phyloP scores from a whole-genome alignment of 306 rosid species.

The Trifolium fragiferum region DNA sequence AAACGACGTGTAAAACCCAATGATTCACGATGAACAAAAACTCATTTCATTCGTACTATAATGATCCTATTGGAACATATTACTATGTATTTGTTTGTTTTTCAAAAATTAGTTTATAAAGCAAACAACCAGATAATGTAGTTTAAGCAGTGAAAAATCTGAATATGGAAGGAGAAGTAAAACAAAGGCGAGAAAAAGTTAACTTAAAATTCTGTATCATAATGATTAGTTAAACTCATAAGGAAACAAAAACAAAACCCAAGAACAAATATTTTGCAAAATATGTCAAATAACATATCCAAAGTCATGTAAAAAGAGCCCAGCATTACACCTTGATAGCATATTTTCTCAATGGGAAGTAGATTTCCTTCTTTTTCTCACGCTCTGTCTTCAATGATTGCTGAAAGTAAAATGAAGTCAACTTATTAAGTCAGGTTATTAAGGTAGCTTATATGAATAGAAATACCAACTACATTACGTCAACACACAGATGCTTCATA shows the following conservation, averaged over 20 bases:
- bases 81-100: neutral
- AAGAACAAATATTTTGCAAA: neutral
- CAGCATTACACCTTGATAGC: conserved; percentile 61
- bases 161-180: neutral
- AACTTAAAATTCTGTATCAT: neutral
- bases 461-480: neutral
- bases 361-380: conserved; percentile 61
- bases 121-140: neutral
- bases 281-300: neutral
- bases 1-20: too few relatives aligned
- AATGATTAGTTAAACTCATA: conserved; percentile 4
- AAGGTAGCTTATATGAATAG: neutral
- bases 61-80: neutral
- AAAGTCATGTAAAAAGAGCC: neutral
- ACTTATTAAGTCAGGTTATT: conserved; percentile 1
- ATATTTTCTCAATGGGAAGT: conserved; percentile 67
- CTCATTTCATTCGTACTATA: too few relatives aligned
- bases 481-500: neutral
- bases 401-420: conserved; percentile 40
- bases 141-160: neutral
- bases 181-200: neutral
- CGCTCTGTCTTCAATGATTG: conserved; percentile 61
- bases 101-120: neutral
- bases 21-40: too few relatives aligned
- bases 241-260: neutral